Percentiles rank a stretch among this genome's conserved stretches.
Evolutionary conservation across 148 eudicot species (phyloP).

Genomic region (Linanthus parryae): DNA sequence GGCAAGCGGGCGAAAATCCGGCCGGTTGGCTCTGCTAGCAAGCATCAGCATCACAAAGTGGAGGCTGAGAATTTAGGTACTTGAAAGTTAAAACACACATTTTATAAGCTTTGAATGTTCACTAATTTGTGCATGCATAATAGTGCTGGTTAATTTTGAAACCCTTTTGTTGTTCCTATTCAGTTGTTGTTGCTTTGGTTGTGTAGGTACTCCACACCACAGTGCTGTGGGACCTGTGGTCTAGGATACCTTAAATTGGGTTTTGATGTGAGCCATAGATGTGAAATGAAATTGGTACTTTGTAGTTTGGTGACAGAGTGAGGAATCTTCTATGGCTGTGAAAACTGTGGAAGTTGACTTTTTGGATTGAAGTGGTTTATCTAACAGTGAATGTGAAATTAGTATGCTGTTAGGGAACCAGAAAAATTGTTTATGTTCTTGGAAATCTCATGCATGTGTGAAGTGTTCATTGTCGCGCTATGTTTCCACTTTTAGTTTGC

Average conservation of each 20-base stretch:
- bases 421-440: no score
- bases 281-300: not conserved
- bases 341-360: not conserved
- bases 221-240: slow-evolving; percentile 1
- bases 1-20: slow-evolving; percentile 54
- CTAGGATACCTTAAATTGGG: not conserved
- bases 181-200: not conserved
- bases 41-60: slow-evolving; percentile 50
- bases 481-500: no score
- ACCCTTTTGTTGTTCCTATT: not conserved
- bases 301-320: not conserved
- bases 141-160: slow-evolving; percentile 9
- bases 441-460: no score
- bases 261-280: not conserved
- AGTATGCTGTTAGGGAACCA: no score
- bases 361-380: not conserved
- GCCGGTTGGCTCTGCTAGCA: slow-evolving; percentile 25
- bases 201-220: no score
- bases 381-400: no score
- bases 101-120: not conserved
- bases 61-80: slow-evolving; percentile 54
- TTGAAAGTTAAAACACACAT: not conserved
- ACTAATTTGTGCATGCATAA: not conserved
- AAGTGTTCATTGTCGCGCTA: no score
- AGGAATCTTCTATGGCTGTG: no score